A percentile compares a stretch with the other conserved stretches of the same genome.
Conservation (phyloP, 1,284 basidiomycete species). For the Ganoderma sinense region DNA sequence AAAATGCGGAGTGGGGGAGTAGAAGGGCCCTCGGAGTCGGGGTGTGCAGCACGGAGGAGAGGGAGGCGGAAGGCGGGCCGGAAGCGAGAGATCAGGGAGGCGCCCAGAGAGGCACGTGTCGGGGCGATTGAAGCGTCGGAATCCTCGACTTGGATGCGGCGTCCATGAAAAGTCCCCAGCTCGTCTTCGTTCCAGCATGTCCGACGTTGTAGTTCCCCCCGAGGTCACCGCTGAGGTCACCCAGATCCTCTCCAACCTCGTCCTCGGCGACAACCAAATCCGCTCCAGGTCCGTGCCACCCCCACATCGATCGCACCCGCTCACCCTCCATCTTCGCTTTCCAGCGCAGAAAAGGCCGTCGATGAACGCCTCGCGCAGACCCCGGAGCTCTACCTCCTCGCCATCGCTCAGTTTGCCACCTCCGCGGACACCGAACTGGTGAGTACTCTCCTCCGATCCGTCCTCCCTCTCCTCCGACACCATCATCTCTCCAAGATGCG, state of each 20-base stretch:
- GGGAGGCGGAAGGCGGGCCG: too few relatives aligned
- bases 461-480: not conserved
- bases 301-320: constrained; percentile 14
- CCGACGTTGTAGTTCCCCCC: constrained; percentile 57
- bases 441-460: constrained; percentile 37
- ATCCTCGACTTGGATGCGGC: not conserved
- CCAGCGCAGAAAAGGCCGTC: constrained; percentile 79
- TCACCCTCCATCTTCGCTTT: constrained; percentile 13
- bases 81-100: not conserved
- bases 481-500: constrained; percentile 63
- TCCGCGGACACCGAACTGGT: constrained; percentile 78
- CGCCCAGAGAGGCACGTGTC: not conserved
- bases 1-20: not conserved
- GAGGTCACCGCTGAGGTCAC: constrained; percentile 77
- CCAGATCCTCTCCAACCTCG: constrained; percentile 83
- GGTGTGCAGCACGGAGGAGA: too few relatives aligned
- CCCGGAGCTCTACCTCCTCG: constrained; percentile 79
- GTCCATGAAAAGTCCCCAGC: not conserved
- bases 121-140: not conserved
- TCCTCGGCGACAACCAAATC: constrained; percentile 81
- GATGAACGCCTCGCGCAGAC: constrained; percentile 78
- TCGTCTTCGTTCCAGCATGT: constrained; percentile 14
- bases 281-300: constrained; percentile 63
- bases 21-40: too few relatives aligned
- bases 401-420: constrained; percentile 77